Percentiles rank a stretch among this genome's conserved stretches.
Conservation (phyloP, 208 protist genomes). For the Novymonas esmeraldas region DNA sequence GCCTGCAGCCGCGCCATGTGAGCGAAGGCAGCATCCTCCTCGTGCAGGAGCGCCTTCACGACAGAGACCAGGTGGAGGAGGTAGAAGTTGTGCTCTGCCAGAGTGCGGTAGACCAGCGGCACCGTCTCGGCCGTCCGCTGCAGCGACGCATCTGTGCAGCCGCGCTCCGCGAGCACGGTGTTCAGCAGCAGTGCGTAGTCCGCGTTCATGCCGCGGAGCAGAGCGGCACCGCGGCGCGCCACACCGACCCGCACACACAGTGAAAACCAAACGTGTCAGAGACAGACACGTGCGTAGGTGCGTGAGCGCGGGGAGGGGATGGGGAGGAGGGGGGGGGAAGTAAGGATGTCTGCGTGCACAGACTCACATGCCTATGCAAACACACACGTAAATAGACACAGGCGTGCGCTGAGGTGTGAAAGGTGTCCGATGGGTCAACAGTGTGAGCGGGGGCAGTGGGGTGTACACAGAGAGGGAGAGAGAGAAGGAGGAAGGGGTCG, state of each 20-base stretch:
- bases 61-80: constrained; percentile 48
- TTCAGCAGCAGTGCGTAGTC: constrained; percentile 54
- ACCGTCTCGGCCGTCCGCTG: constrained; percentile 42
- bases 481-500: no score
- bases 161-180: constrained; percentile 47
- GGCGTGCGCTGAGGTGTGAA: no score
- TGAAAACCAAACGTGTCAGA: neutral
- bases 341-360: neutral
- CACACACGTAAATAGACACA: no score
- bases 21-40: constrained; percentile 56
- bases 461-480: no score
- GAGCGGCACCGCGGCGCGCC: neutral
- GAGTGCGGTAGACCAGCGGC: constrained; percentile 54
- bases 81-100: constrained; percentile 74
- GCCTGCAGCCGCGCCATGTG: constrained; percentile 42
- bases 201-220: constrained; percentile 31
- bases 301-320: neutral
- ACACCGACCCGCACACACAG: neutral
- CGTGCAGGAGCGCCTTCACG: constrained; percentile 51
- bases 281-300: neutral
- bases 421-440: no score
- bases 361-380: neutral
- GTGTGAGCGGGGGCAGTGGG: no score
- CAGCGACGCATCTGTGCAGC: constrained; percentile 61
- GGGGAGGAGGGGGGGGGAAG: neutral